Conservation (phyloP, 805 yeast genomes). For the Candida railenensis region DNA sequence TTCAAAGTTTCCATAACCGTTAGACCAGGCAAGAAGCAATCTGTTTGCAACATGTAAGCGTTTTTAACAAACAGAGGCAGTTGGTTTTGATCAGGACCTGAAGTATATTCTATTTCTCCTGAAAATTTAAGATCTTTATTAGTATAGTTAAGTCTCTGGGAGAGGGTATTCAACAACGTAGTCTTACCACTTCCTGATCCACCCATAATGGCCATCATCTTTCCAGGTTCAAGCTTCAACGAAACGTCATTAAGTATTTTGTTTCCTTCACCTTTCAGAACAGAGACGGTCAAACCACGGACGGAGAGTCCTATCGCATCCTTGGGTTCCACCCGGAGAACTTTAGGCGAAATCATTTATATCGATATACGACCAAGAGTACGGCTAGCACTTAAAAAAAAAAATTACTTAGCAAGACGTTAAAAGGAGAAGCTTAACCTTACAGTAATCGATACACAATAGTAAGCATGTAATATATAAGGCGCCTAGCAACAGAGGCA, state of each 20-base stretch:
- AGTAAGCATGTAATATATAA: no score
- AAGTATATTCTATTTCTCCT: constrained; percentile 40
- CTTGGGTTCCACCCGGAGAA: background rate
- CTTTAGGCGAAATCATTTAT: background rate
- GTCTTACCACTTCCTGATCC: constrained; percentile 90
- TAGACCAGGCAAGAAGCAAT: constrained; percentile 65
- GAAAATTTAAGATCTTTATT: constrained; percentile 39
- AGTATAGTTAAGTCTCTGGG: constrained; percentile 46
- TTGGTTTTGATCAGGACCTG: constrained; percentile 1
- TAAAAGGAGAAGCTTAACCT: no score
- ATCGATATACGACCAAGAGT: background rate
- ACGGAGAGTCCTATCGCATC: background rate
- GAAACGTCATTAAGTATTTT: constrained; percentile 46
- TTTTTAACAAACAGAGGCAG: constrained; percentile 17
- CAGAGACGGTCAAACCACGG: constrained; percentile 2
- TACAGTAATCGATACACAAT: no score
- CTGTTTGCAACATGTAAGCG: constrained; percentile 78
- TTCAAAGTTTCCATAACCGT: constrained; percentile 69
- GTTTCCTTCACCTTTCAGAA: background rate
- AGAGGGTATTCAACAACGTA: constrained; percentile 66
- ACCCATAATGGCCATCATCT: constrained; percentile 78
- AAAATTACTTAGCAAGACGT: background rate
- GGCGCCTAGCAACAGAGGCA: no score
- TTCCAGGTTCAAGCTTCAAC: constrained; percentile 57
- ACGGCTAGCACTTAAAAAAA: constrained; percentile 1